A percentile compares a stretch with the other conserved stretches of the same genome.
phyloP scores from a whole-genome alignment of 208 protist species.

The Wallacemonas sp. region DNA sequence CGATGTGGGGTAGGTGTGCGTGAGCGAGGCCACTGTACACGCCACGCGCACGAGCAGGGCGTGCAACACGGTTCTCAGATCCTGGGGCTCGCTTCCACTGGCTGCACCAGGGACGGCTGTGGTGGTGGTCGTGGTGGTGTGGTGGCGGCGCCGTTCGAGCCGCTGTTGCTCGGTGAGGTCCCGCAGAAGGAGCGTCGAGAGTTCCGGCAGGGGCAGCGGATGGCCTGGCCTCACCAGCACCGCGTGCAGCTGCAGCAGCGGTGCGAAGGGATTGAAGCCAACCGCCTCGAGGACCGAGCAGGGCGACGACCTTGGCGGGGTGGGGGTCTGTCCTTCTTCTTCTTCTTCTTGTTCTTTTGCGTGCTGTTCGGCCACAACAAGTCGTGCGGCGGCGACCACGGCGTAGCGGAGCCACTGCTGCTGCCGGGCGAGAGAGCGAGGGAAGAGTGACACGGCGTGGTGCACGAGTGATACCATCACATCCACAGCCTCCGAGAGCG shows the following conservation, averaged over 20 bases:
- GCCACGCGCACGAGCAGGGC: conserved; percentile 6
- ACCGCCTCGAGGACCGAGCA: not conserved
- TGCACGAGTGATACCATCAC: conserved; percentile 17
- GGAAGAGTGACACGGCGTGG: conserved; percentile 21
- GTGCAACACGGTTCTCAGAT: not conserved
- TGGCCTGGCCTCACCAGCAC: not conserved
- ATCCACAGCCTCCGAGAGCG: conserved; percentile 3
- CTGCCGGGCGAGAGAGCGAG: conserved; percentile 19
- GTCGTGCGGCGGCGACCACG: conserved; percentile 17
- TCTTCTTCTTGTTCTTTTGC: too few species aligned
- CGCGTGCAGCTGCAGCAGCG: conserved; percentile 16
- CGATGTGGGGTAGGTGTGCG: too few species aligned
- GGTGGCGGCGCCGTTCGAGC: not conserved
- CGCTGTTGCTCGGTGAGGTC: conserved; percentile 6
- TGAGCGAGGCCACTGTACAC: not conserved
- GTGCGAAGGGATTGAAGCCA: conserved; percentile 17
- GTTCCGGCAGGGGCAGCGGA: not conserved
- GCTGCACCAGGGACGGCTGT: too few species aligned
- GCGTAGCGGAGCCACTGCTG: conserved; percentile 32
- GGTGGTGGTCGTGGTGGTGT: too few species aligned
- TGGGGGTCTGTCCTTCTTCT: too few species aligned
- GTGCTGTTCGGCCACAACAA: not conserved
- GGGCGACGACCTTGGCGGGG: too few species aligned
- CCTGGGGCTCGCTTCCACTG: not conserved
- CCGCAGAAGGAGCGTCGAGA: not conserved